Evolutionary conservation across 1,284 basidiomycete species (phyloP), one percentile per base, ranked within the genome.

Genomic region (Papiliotrema fonsecae): DNA sequence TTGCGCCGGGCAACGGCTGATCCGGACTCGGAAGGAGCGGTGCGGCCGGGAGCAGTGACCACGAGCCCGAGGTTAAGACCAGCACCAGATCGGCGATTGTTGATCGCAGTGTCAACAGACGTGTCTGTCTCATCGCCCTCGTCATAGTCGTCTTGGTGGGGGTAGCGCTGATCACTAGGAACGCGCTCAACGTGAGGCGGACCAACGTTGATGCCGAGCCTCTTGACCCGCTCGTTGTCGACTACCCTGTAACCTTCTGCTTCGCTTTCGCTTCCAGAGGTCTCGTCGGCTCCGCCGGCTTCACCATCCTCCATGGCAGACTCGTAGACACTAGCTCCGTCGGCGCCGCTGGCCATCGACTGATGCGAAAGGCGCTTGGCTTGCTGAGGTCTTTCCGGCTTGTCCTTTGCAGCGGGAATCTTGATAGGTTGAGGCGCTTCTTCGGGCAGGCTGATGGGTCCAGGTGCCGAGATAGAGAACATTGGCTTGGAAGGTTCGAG

Each of bases 281-380:
- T 47, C 10, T 46, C 31, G n/a, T 22, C 48, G 16, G 21, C 25
- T 6, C 34, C 45, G 9, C n/a, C 28, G 9, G 40, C 22, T 16
- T 16, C 42, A 11, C 39, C 43, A 34, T 61, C 62, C 47, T 73
- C 72, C 11, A 55, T 50, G 1, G 72, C 72, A 13, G 67, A 69
- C 52, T 73, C 72, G 55, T 73, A 73, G 24, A 74, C 55, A 31
- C 58, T 63, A 14, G 57, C 62, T 5, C 58, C 62, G 39, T 69
- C 68, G n/a, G n/a, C n/a, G n/a, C n/a, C n/a, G 22, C 53, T 61
- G 1, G 57, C 55, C 37, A 48, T 45, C 28, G 58, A 63, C 26
- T 57, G 50, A 31, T 47, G 61, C 32, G 60, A 57, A 47, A 59
- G 50, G 26, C 64, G 47, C 45, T 58, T 58, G 40, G 41, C 51